Evolutionary conservation across 495 filamentous ascomycete genomes (phyloP).

Genomic region (Cenococcum geophilum): DNA sequence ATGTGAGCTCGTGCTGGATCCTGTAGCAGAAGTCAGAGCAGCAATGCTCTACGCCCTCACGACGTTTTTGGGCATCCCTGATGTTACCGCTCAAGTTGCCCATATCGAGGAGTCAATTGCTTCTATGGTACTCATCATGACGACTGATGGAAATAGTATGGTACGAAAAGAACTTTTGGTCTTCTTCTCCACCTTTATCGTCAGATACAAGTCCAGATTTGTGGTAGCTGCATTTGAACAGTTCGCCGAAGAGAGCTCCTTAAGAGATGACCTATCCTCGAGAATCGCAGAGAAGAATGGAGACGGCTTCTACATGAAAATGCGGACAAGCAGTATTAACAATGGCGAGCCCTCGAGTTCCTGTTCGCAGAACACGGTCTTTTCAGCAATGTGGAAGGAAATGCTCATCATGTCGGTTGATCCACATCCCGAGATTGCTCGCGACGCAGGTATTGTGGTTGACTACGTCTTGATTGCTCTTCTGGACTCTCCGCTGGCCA

Average conservation of each 20-base stretch:
- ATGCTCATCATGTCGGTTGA: conserved; percentile 84
- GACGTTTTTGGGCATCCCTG: conserved; percentile 87
- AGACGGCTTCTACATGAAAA: conserved; percentile 27
- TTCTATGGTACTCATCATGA: conserved; percentile 75
- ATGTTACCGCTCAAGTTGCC: conserved; percentile 84
- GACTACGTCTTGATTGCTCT: conserved; percentile 77
- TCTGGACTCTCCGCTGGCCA: conserved; percentile 67
- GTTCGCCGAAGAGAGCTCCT: conserved; percentile 65
- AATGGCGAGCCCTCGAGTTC: conserved; percentile 20
- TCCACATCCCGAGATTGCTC: conserved; percentile 87
- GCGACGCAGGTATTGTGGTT: conserved; percentile 70
- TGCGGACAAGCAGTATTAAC: background rate
- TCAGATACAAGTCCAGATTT: conserved; percentile 87
- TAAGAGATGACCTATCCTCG: conserved; percentile 1
- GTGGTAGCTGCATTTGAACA: conserved; percentile 89
- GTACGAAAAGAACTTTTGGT: conserved; percentile 89
- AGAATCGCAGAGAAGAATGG: conserved; percentile 18
- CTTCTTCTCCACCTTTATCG: conserved; percentile 87
- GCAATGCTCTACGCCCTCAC: conserved; percentile 90
- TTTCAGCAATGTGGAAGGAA: conserved; percentile 90
- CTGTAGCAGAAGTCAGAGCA: conserved; percentile 88
- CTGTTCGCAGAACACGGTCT: conserved; percentile 79
- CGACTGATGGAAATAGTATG: conserved; percentile 83
- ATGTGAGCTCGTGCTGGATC: conserved; percentile 74
- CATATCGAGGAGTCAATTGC: conserved; percentile 85